Evolutionary conservation across 2,329 filamentous ascomycete species (phyloP), one percentile per base, ranked within the genome.

Genomic region (Diplodia sapinea): DNA sequence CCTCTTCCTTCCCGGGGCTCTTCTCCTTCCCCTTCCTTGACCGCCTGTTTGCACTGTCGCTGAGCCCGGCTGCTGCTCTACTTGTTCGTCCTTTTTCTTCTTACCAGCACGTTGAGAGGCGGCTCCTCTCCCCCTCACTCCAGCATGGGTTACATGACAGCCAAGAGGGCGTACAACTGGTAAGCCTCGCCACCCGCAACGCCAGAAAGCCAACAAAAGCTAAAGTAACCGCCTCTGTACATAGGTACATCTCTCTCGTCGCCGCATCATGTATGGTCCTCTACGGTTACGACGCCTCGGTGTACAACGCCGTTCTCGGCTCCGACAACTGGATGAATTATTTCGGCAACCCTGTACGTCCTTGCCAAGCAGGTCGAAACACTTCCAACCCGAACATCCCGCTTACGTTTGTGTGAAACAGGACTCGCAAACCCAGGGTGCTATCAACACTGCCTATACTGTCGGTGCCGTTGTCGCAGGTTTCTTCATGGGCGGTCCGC

Each of bases 261-360:
- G 89, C 89, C 67, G 89, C 89, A 73, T 87, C 88, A 76, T 91
- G 88, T 77, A 91, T 91, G 89, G 88, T 91, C 26, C 82, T 92
- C 54, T 91, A 91, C 75, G 89, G 89, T 68, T 91, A 91, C 75
- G 89, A 91, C 83, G 88, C 89, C 1, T 90, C 88, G 47, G 89
- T 91, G 56, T 92, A 88, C 82, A 92, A 92, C 76, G 88, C 89
- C 5, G 85, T 91, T 6, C 89, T 91, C 77, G 87, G 86, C 38
- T 90, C 88, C 1, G 77, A 86, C 15, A 85, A 91, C 75, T 92
- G 89, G 89, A 79, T 87, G 13, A 80, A 79, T 20, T 91, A 85
- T 79, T 90, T 91, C 77, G 81, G 88, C 71, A 74, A 79, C n/a
- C 80, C 80, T 5, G 73, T 73, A 67, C 15, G 71, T 8, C 55